A percentile compares a stretch with the other conserved stretches of the same genome.
These are phyloP conservation scores for Geotrichum candidum DNA, from an alignment of 1,139 yeast genomes.

Conservation along the genomic window DNA sequence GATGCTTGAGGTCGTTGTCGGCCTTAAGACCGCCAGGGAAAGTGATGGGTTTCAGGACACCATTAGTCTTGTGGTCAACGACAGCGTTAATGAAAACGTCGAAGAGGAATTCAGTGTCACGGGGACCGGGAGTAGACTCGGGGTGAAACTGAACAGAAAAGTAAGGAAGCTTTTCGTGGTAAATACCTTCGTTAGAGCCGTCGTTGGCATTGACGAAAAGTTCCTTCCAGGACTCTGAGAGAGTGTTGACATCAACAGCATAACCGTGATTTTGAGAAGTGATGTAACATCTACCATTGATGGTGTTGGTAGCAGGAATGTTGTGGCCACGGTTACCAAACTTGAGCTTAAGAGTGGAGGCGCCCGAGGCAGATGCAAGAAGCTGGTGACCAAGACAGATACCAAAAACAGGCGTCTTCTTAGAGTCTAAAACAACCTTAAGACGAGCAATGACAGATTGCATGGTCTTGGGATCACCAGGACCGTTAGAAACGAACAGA, in stretches of 20 bases:
- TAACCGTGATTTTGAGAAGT: constrained; percentile 98
- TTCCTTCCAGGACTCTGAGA: constrained; percentile 82
- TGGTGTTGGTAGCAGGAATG: constrained; percentile 91
- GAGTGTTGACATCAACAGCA: constrained; percentile 82
- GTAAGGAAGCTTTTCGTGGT: constrained; percentile 77
- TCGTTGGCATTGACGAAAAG: constrained; percentile 94
- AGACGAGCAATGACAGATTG: constrained; percentile 57
- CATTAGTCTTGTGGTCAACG: constrained; percentile 52
- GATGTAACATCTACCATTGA: constrained; percentile 95
- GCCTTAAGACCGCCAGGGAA: constrained; percentile 86
- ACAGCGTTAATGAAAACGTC: constrained; percentile 88
- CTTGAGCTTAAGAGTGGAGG: constrained; percentile 82
- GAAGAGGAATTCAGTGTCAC: constrained; percentile 95
- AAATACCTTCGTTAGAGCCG: constrained; percentile 97
- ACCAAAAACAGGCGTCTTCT: constrained; percentile 72
- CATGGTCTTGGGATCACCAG: constrained; percentile 96
- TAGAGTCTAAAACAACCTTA: constrained; percentile 49
- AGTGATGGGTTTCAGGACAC: constrained; percentile 60
- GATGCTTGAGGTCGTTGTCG: constrained; percentile 59
- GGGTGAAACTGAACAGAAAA: constrained; percentile 99
- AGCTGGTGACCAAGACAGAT: constrained; percentile 98
- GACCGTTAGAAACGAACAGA: constrained; percentile 94
- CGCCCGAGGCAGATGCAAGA: constrained; percentile 93
- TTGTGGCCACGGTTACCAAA: constrained; percentile 99
- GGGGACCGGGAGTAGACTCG: constrained; percentile 98